Evolutionary conservation across 2,329 filamentous ascomycete species (phyloP).

Genomic region (Camillea tinctor): DNA sequence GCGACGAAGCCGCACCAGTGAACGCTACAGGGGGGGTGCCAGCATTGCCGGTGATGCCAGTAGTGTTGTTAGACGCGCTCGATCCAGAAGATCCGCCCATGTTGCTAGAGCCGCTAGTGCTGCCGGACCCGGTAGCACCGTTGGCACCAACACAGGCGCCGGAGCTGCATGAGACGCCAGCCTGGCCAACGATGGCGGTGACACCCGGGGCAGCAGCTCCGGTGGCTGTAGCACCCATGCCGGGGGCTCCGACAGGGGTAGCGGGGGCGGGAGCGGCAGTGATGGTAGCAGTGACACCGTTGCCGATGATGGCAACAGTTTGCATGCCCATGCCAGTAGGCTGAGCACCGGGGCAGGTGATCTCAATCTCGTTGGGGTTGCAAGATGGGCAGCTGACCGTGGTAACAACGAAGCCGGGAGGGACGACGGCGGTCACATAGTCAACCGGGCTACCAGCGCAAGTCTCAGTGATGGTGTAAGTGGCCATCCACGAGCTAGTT

Average conservation of each 20-base stretch:
- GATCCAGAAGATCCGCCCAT: background rate
- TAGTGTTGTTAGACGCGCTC: conserved; percentile 1
- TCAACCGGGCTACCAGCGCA: conserved; percentile 31
- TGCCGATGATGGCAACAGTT: conserved; percentile 32
- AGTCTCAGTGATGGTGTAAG: conserved; percentile 41
- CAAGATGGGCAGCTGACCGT: conserved; percentile 37
- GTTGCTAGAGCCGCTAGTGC: background rate
- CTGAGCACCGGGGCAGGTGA: conserved; percentile 38
- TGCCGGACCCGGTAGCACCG: background rate
- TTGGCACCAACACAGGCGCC: background rate
- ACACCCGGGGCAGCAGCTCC: conserved; percentile 2
- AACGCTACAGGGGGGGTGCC: conserved; percentile 16
- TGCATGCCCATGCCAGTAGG: conserved; percentile 27
- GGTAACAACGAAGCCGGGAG: conserved; percentile 39
- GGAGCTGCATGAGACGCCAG: background rate
- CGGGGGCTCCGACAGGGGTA: conserved; percentile 8
- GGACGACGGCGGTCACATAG: conserved; percentile 32
- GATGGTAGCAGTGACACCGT: conserved; percentile 36
- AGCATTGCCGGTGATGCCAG: conserved; percentile 1
- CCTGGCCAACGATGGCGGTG: conserved; percentile 1
- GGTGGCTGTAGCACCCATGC: conserved; percentile 7
- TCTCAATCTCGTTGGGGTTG: conserved; percentile 31
- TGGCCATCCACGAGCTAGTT: conserved; percentile 39
- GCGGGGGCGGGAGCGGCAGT: conserved; percentile 14
- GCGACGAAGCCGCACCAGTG: conserved; percentile 26